Conservation (phyloP, 768 basidiomycete genomes). For the Agaricus blazei region DNA sequence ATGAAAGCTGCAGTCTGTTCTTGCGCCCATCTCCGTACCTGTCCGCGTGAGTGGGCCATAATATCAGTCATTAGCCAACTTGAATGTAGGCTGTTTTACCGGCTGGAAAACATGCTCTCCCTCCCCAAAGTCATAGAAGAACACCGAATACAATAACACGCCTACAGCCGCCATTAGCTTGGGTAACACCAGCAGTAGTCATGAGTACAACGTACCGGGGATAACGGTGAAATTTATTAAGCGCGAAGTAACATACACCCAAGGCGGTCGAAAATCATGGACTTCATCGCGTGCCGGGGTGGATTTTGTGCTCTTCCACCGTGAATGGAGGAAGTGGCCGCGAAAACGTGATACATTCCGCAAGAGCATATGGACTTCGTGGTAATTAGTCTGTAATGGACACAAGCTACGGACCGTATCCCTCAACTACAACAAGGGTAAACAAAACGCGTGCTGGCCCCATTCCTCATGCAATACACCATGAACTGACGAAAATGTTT, state of each 20-base stretch:
- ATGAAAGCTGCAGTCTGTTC: conserved; percentile 47
- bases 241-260: conserved; percentile 51
- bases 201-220: conserved; percentile 38
- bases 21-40: conserved; percentile 58
- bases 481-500: too few species aligned
- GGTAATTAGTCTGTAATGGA: neutral
- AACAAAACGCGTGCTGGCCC: neutral
- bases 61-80: neutral
- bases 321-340: neutral
- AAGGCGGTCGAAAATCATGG: conserved; percentile 52
- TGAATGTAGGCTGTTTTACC: conserved; percentile 31
- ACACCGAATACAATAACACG: conserved; percentile 49
- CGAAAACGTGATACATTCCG: neutral
- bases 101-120: conserved; percentile 67
- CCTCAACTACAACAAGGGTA: neutral
- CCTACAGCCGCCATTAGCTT: conserved; percentile 26
- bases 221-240: conserved; percentile 50
- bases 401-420: neutral
- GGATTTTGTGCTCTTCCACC: neutral
- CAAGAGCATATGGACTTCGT: neutral
- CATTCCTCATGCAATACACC: too few species aligned
- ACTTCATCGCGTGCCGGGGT: conserved; percentile 13
- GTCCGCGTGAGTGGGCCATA: neutral
- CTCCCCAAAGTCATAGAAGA: conserved; percentile 67
- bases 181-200: neutral